phyloP scores from a whole-genome alignment of 129 eudicot genomes.

The Flaveria bidentis region DNA sequence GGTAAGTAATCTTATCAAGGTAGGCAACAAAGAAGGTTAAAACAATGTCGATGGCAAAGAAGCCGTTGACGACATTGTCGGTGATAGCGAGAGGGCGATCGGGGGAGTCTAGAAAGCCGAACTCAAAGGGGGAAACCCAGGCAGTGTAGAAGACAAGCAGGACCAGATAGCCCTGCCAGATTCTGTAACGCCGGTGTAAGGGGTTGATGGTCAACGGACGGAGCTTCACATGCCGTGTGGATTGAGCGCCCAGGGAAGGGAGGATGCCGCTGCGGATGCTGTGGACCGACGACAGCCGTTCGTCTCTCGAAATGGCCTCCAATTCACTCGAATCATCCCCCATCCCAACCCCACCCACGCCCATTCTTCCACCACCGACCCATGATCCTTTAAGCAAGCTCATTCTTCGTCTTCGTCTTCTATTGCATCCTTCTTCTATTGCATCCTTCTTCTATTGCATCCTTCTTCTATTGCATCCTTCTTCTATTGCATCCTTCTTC shows the following conservation, averaged over 20 bases:
- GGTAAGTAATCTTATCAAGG: slow-evolving; percentile 40
- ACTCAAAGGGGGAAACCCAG: slow-evolving; percentile 62
- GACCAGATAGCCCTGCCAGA: slow-evolving; percentile 53
- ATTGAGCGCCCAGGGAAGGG: slow-evolving; percentile 58
- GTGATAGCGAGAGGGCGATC: slow-evolving; percentile 33
- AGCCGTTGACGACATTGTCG: slow-evolving; percentile 46
- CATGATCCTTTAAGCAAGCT: slow-evolving; percentile 37
- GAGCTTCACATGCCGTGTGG: slow-evolving; percentile 42
- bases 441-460: no score
- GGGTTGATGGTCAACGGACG: slow-evolving; percentile 55
- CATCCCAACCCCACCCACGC: neutral
- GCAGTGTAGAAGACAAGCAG: slow-evolving; percentile 52
- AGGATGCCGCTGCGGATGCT: slow-evolving; percentile 48
- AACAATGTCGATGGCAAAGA: slow-evolving; percentile 45
- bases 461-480: neutral
- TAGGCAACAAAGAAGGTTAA: slow-evolving; percentile 58
- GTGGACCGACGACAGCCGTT: slow-evolving; percentile 39
- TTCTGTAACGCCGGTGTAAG: slow-evolving; percentile 49
- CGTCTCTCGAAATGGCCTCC: slow-evolving; percentile 40
- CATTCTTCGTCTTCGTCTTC: slow-evolving; percentile 4
- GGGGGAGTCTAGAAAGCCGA: slow-evolving; percentile 45
- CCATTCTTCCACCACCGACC: slow-evolving; percentile 36
- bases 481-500: neutral
- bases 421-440: no score
- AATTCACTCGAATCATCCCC: slow-evolving; percentile 33